Percentiles rank a stretch among this genome's conserved stretches.
Evolutionary conservation across 2,329 filamentous ascomycete genomes (phyloP).

Genomic region (Amesomyces nigricolor): DNA sequence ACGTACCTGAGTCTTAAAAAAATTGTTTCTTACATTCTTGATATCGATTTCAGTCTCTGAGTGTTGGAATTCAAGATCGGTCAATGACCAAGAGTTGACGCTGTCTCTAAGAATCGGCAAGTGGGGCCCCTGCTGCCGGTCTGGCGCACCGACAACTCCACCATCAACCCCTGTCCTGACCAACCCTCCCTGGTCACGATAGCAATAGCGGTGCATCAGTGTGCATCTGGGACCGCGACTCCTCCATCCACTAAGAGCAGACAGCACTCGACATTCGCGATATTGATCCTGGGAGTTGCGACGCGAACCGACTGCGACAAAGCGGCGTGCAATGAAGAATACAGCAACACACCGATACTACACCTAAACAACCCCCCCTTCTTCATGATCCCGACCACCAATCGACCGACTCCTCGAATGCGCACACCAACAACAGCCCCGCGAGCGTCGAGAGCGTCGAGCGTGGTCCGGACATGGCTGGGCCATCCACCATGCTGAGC

Average conservation of each 20-base stretch:
- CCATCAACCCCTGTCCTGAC: background rate
- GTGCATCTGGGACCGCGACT: background rate
- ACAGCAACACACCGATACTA: background rate
- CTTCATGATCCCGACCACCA: constrained; percentile 10
- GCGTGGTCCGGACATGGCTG: constrained; percentile 34
- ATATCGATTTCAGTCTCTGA: no score
- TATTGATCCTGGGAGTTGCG: constrained; percentile 5
- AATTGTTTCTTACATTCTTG: no score
- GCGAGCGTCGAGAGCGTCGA: constrained; percentile 24
- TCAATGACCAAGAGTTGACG: no score
- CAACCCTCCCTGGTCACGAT: background rate
- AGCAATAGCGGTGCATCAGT: no score
- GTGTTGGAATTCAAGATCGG: no score
- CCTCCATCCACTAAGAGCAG: no score
- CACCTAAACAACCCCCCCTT: background rate
- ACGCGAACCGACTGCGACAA: constrained; percentile 9
- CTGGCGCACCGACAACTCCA: background rate
- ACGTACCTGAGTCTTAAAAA: no score
- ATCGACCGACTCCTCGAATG: constrained; percentile 26
- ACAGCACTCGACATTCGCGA: background rate
- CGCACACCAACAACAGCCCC: constrained; percentile 14
- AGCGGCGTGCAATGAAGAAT: constrained; percentile 13
- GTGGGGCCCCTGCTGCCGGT: constrained; percentile 4
- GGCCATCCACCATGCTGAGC: constrained; percentile 44
- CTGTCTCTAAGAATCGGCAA: background rate